phyloP scores from a whole-genome alignment of 106 monocot species.

The Allium cepa region DNA sequence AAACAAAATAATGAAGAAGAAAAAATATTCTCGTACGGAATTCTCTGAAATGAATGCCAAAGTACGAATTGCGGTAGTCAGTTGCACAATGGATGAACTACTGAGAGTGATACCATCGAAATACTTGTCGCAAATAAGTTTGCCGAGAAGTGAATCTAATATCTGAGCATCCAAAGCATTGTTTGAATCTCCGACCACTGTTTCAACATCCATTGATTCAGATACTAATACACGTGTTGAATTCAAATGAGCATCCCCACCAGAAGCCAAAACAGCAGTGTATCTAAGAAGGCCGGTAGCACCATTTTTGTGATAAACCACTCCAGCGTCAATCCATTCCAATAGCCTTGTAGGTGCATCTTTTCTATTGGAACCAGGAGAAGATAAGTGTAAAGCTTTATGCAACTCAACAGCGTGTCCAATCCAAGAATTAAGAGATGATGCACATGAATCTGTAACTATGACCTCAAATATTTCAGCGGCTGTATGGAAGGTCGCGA shows the following conservation, averaged over 20 bases:
- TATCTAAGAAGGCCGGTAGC: constrained; percentile 83
- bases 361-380: constrained; percentile 87
- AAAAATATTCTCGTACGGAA: constrained; percentile 31
- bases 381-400: constrained; percentile 79
- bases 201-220: constrained; percentile 87
- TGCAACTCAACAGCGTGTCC: constrained; percentile 85
- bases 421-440: constrained; percentile 85
- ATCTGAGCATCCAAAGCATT: constrained; percentile 59
- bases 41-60: constrained; percentile 89
- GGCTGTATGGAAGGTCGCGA: constrained; percentile 78
- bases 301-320: constrained; percentile 91
- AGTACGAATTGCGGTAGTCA: constrained; percentile 83
- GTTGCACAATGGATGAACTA: constrained; percentile 72
- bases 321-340: constrained; percentile 98
- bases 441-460: constrained; percentile 77
- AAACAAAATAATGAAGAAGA: neutral
- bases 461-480: constrained; percentile 94
- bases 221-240: constrained; percentile 78
- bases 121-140: constrained; percentile 79
- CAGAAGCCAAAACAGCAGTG: constrained; percentile 96
- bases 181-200: constrained; percentile 64
- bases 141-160: constrained; percentile 91
- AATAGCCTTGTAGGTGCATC: constrained; percentile 94
- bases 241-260: constrained; percentile 89
- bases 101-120: constrained; percentile 71